These are phyloP conservation scores for Nemania diffusa DNA, from an alignment of 2,329 filamentous ascomycete genomes.

Conservation along the genomic window DNA sequence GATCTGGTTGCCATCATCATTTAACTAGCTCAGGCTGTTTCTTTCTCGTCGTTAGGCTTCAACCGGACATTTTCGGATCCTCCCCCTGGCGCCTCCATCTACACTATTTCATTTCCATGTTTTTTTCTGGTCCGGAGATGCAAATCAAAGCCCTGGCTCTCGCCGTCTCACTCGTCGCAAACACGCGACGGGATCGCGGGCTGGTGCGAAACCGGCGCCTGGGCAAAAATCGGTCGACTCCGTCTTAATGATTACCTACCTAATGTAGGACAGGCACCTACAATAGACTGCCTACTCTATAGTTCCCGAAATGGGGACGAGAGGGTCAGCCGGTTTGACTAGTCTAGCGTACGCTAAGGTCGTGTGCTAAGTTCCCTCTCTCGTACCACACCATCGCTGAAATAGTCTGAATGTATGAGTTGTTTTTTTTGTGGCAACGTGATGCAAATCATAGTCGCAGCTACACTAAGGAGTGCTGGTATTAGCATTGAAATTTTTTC, in stretches of 20 bases:
- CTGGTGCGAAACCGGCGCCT: conserved; percentile 10
- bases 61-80: neutral
- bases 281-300: conserved; percentile 15
- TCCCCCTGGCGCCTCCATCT: neutral
- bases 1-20: neutral
- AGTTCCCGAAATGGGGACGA: conserved; percentile 32
- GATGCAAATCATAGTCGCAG: conserved; percentile 12
- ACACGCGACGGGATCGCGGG: conserved; percentile 11
- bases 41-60: neutral
- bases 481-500: conserved; percentile 3
- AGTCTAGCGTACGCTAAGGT: conserved; percentile 17
- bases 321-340: conserved; percentile 16
- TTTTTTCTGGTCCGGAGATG: neutral
- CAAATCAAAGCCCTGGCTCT: neutral
- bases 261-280: neutral
- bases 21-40: neutral
- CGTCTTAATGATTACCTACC: conserved; percentile 13
- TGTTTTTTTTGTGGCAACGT: conserved; percentile 12
- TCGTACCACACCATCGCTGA: conserved; percentile 11
- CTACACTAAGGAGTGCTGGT: neutral
- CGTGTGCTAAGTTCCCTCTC: conserved; percentile 13
- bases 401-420: conserved; percentile 5
- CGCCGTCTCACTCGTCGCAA: conserved; percentile 9
- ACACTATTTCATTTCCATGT: too few relatives aligned
- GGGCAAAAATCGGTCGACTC: conserved; percentile 19